Evolutionary conservation across 1,284 basidiomycete genomes (phyloP), one percentile per base, ranked within the genome.

Genomic region (Naganishia albida): DNA sequence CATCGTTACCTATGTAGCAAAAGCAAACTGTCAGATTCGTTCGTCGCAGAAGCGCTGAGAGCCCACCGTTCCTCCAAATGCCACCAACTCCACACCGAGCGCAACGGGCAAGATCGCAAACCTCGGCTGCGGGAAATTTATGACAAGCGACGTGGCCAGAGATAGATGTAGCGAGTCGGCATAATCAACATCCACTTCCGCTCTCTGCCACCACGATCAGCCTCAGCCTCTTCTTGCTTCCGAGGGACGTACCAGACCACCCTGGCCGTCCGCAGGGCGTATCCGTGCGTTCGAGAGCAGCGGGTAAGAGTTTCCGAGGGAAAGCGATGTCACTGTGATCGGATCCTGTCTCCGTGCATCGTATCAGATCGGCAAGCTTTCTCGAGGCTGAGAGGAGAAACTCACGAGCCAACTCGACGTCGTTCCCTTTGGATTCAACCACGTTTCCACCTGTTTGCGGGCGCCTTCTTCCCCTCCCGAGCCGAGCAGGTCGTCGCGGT

Each of bases 161-260:
- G 81, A 78, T 4, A 85, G 74, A 4, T 81, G 80, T 38, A 84
- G 74, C 8, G 79, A 78, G 70, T 85, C 84, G 15, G 76, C 72
- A 69, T 84, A 85, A 71, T 84, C 83, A 43, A 85, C 69, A 69
- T 85, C 83, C 25, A 84, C 77, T 72, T 85, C 83, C 51, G 83
- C 80, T 51, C 82, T 76, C 80, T 81, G 68, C 26, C 42, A 39
- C 7, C n/a, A 53, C 12, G 12, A 34, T 38, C 25, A 44, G 43
- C 28, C 2, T 15, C 4, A 48, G 10, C 12, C 12, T 2, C 38
- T 3, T 38, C 28, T 23, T 3, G 23, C 23, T 56, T 56, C 40
- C 26, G 15, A 28, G 23, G 7, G 44, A 72, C 81, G 69, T 54
- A 82, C 82, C 49, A 83, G 75, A 16, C 80, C 74, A 16, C 82